Percentiles rank a stretch among this genome's conserved stretches.
phyloP scores from a whole-genome alignment of 2,329 filamentous ascomycete species.

The Epichloe brachyelytri region DNA sequence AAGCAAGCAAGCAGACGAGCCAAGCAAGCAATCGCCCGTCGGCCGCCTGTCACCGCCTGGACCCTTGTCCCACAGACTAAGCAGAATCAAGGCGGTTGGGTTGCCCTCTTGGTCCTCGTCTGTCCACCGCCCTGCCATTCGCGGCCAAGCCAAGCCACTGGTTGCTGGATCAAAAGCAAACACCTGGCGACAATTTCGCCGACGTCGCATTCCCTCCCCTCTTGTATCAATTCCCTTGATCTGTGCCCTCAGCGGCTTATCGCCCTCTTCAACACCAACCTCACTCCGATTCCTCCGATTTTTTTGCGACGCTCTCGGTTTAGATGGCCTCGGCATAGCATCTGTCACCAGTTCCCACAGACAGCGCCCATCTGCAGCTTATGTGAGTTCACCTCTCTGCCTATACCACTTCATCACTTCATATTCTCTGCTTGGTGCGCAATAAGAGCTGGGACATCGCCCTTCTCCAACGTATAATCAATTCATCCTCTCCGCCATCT shows the following conservation, averaged over 20 bases:
- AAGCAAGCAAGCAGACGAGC: not conserved
- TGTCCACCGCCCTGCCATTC: not conserved
- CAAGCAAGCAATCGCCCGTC: not conserved
- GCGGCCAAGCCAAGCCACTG: not conserved
- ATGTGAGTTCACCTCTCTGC: not conserved
- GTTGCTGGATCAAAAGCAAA: constrained; percentile 2
- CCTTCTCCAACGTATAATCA: not conserved
- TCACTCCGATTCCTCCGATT: not conserved
- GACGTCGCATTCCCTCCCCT: constrained; percentile 7
- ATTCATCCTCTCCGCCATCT: not conserved
- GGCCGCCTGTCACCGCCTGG: constrained; percentile 12
- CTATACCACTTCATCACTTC: not conserved
- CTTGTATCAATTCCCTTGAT: not conserved
- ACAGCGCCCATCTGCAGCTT: not conserved
- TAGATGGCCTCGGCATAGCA: constrained; percentile 4
- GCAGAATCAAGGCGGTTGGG: not conserved
- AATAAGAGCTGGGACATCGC: not conserved
- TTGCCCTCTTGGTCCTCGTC: not conserved
- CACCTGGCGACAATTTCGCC: constrained; percentile 5
- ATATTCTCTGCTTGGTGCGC: not conserved
- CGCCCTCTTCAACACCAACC: not conserved
- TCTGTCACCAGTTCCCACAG: not conserved
- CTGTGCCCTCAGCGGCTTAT: constrained; percentile 1
- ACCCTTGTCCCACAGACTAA: constrained; percentile 4
- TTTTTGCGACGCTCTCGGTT: not conserved